Evolutionary conservation across 2,329 filamentous ascomycete species (phyloP), one percentile per base, ranked within the genome.

Genomic region (Pseudogymnoascus sp.): DNA sequence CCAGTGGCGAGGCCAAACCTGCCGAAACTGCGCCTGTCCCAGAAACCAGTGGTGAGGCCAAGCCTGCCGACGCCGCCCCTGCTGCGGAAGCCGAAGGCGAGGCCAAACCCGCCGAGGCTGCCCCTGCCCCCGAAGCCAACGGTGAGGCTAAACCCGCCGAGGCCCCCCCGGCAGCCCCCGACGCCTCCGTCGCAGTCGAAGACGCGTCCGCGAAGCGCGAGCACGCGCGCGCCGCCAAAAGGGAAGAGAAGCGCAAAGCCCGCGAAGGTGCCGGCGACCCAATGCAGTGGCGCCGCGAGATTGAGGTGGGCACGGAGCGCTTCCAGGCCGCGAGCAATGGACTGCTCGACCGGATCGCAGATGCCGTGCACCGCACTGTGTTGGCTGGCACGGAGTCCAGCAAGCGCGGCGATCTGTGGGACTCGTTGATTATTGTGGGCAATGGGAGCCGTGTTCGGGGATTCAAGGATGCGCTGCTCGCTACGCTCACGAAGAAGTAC

Each of bases 361-460:
- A 89, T 62, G 86, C 90, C 40, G 89, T 98, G 67, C 92, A 96
- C 75, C 86, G 88, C 64, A 88, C 91, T 0, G 86, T 98, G 61
- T 88, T 93, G 69, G 85, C 87, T 37, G 90, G 96, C 24, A 87
- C 91, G 53, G 92, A 96, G 66, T 86, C 91, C 68, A 88, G 89
- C 70, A 93, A 92, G 80, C 87, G 95, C 50, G 88, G 90, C 37
- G 83, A 89, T 37, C 88, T 96, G 67, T 99, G 95, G 95, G 93
- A 98, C 70, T 90, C 89, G 65, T 77, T 99, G 61, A 88, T 96
- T 68, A 89, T 99, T 62, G 89, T 96, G 61, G 95, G 95, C 69
- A 96, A 96, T 71, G 95, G 95, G 63, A 87, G 80, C 38, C 82
- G 82, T 56, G 80, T 85, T 59, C 79, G 80, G 78, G 92, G 95